Evolutionary conservation across 345 rosid species (phyloP), one percentile per base, ranked within the genome.

Genomic region (Camelina sativa): DNA sequence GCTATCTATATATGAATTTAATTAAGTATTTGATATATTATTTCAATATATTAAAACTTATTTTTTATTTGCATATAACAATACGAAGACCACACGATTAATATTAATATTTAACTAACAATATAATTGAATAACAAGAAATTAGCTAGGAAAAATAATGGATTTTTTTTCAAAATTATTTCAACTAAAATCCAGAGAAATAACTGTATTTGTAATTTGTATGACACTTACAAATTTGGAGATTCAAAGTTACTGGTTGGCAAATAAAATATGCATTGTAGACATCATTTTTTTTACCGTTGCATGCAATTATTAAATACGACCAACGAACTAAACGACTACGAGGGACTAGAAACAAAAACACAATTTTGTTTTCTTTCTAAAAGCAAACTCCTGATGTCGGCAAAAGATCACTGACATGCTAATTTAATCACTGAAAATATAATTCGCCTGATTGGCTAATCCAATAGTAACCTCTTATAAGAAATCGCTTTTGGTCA

Each of bases 321-420:
- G 47, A 51, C 67, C 48, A 60, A 60, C 73, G 73, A 75, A 67
- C 78, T 58, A 66, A 74, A 74, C 78, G 67, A 59, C 67, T 57
- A 48, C 40, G 5, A 37, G 25, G 22, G 16, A 48, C n/a, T 61
- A 15, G 30, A 60, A 16, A 34, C 13, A 62, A 15, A 20, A 30
- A 53, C 25, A 19, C 8, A 17, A 2, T 8, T 40, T 10, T 22
- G 8, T 10, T 48, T 60, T 28, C n/a, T 53, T 22, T 64, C 48
- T 55, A 25, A 65, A 34, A 35, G 43, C 40, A 66, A 58, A 66
- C 51, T 66, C 30, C 34, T 58, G 19, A 60, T 41, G 79, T 75
- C 74, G 79, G 79, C 68, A 75, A 52, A 67, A 9, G 37, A 74
- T 19, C 11, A 15, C 30, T 11, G 51, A 10, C 28, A 58, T 58